phyloP scores from a whole-genome alignment of 2,329 filamentous ascomycete genomes.

The Mollisiaceae sp. region DNA sequence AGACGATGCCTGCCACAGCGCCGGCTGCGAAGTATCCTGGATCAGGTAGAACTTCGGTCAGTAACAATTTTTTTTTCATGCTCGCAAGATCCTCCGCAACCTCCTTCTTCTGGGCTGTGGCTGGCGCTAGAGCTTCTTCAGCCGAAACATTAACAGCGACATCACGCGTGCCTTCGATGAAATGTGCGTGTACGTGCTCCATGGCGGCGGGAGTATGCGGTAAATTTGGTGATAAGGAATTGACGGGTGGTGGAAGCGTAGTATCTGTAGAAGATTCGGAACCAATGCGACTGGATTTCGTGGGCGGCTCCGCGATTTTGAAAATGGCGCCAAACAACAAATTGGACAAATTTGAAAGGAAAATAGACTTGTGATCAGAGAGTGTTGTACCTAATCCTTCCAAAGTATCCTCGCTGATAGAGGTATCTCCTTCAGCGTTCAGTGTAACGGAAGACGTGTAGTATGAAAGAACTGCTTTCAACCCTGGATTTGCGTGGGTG shows the following conservation, averaged over 20 bases:
- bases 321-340: conserved; percentile 75
- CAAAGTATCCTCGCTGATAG: conserved; percentile 87
- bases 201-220: conserved; percentile 11
- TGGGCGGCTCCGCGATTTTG: conserved; percentile 59
- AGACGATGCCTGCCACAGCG: conserved; percentile 91
- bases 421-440: conserved; percentile 91
- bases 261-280: background rate
- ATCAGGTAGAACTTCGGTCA: conserved; percentile 64
- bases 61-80: conserved; percentile 38
- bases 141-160: background rate
- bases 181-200: conserved; percentile 26
- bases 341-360: conserved; percentile 61
- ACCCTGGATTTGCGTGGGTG: conserved; percentile 65
- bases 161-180: conserved; percentile 23
- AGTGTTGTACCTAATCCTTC: conserved; percentile 90
- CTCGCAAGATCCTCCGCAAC: conserved; percentile 27
- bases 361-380: conserved; percentile 56
- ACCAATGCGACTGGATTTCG: conserved; percentile 9
- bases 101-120: conserved; percentile 15
- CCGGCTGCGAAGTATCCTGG: conserved; percentile 96
- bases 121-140: background rate
- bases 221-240: conserved; percentile 13
- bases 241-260: background rate
- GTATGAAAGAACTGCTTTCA: conserved; percentile 86
- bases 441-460: conserved; percentile 89